These are phyloP conservation scores for Barbatosphaeria neglecta DNA, from an alignment of 495 filamentous ascomycete species.

Conservation along the genomic window DNA sequence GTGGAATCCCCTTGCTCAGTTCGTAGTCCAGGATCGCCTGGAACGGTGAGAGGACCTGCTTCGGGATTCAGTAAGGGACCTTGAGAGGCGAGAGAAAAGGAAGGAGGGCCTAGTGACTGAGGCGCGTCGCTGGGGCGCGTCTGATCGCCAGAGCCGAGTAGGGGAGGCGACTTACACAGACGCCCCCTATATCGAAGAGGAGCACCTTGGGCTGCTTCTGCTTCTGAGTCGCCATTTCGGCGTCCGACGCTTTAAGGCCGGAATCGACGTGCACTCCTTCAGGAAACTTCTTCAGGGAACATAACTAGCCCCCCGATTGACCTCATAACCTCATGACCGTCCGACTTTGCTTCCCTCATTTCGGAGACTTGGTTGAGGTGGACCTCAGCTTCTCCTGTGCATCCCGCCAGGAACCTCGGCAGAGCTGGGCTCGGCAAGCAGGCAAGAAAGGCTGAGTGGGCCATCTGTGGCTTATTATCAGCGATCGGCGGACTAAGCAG, in stretches of 20 bases:
- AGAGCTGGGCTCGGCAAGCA: too few species aligned
- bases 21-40: slow-evolving; percentile 90
- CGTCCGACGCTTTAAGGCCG: slow-evolving; percentile 17
- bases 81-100: not conserved
- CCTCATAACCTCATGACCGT: not conserved
- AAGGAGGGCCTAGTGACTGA: not conserved
- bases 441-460: too few species aligned
- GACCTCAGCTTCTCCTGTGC: not conserved
- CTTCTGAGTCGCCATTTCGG: slow-evolving; percentile 22
- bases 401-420: not conserved
- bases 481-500: not conserved
- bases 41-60: slow-evolving; percentile 82
- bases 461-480: too few species aligned
- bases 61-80: slow-evolving; percentile 8
- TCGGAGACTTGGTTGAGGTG: not conserved
- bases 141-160: not conserved
- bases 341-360: not conserved
- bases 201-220: slow-evolving; percentile 59
- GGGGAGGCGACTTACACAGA: slow-evolving; percentile 59
- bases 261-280: slow-evolving; percentile 12
- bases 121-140: too few species aligned
- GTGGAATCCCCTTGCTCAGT: slow-evolving; percentile 56
- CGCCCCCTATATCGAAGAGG: slow-evolving; percentile 93
- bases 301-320: not conserved
- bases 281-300: slow-evolving; percentile 2